These are phyloP conservation scores for Stachybotrys chlorohalonatus DNA, from an alignment of 2,329 filamentous ascomycete genomes.

Conservation along the genomic window DNA sequence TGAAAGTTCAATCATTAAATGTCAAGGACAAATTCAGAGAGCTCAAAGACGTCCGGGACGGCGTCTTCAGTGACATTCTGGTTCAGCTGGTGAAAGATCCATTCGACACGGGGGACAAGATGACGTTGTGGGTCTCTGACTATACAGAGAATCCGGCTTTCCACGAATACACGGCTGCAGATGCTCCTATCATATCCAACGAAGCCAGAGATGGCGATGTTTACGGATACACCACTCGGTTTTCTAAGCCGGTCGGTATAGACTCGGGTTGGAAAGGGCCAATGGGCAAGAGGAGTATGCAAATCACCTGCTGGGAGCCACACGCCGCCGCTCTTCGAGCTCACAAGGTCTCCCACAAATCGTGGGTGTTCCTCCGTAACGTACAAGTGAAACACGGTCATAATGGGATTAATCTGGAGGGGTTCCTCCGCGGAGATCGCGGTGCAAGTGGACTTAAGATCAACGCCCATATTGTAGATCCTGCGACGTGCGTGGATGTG, in stretches of 20 bases:
- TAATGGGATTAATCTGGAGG: conserved; percentile 55
- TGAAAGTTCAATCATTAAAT: conserved; percentile 29
- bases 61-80: conserved; percentile 57
- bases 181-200: conserved; percentile 19
- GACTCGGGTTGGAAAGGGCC: conserved; percentile 59
- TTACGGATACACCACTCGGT: conserved; percentile 40
- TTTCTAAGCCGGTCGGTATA: conserved; percentile 8
- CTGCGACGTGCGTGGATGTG: conserved; percentile 26
- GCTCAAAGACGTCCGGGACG: conserved; percentile 51
- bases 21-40: conserved; percentile 50
- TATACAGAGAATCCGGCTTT: conserved; percentile 66
- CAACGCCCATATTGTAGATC: conserved; percentile 45
- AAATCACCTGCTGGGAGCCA: conserved; percentile 60
- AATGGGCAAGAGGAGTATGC: conserved; percentile 61
- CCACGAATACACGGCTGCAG: conserved; percentile 45
- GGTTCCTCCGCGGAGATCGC: conserved; percentile 56
- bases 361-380: conserved; percentile 62
- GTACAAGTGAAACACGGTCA: conserved; percentile 56
- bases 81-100: conserved; percentile 57
- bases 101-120: conserved; percentile 30
- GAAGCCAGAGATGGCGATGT: conserved; percentile 40
- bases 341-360: conserved; percentile 41
- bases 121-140: conserved; percentile 69
- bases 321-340: conserved; percentile 52
- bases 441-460: conserved; percentile 33